phyloP scores from a whole-genome alignment of 352 stramenopile species.

The Globisporangium nagaii region DNA sequence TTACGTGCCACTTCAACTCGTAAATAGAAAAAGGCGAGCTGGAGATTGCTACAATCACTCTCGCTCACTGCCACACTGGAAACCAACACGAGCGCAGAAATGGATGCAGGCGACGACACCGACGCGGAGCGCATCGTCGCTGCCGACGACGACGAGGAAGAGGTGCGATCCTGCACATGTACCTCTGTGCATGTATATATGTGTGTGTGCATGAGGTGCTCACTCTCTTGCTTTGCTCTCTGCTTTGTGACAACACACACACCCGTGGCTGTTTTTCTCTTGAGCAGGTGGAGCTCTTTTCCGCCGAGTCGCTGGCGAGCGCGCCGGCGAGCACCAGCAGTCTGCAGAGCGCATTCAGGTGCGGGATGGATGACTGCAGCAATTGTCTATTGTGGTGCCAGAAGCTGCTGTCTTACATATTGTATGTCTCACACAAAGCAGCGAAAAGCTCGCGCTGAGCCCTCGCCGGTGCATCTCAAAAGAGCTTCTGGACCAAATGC shows the following conservation, averaged over 20 bases:
- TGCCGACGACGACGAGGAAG: conserved; percentile 12
- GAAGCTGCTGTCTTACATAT: background rate
- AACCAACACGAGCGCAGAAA: conserved; percentile 5
- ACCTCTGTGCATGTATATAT: background rate
- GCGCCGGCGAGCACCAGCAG: background rate
- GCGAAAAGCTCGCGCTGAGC: conserved; percentile 29
- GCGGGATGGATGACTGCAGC: background rate
- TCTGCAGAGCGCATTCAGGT: conserved; percentile 5
- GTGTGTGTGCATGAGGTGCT: background rate
- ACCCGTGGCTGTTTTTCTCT: too few species aligned
- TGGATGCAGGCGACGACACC: background rate
- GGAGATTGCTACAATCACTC: background rate
- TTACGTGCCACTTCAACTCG: conserved; percentile 7
- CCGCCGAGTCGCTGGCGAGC: conserved; percentile 3
- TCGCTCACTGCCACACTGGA: background rate
- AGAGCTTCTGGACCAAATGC: conserved; percentile 70
- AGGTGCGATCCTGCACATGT: background rate
- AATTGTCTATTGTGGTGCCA: background rate
- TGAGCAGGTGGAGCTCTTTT: conserved; percentile 26
- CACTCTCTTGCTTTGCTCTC: background rate
- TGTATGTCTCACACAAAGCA: background rate
- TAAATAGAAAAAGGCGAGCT: conserved; percentile 1
- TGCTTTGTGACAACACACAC: too few species aligned
- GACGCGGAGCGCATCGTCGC: background rate
- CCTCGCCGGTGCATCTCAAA: conserved; percentile 53